Percentiles rank a stretch among this genome's conserved stretches.
Conservation (phyloP, 1,139 yeast genomes). For the Taiozyma sp. region DNA sequence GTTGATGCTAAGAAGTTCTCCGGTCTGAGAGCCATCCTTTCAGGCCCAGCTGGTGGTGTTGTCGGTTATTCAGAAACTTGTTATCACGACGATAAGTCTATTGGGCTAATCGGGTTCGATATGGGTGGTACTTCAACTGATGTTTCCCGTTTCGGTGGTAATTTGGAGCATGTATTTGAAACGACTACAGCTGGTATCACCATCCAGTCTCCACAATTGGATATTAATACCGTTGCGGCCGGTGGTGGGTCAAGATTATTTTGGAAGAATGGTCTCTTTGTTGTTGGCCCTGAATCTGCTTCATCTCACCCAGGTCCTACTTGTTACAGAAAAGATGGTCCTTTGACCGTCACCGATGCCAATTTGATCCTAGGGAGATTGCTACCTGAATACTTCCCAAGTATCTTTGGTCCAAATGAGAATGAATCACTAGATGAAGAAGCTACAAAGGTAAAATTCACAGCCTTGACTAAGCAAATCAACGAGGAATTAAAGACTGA, state of each 20-base stretch:
- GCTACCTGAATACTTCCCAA: slow-evolving; percentile 50
- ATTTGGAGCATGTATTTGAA: slow-evolving; percentile 49
- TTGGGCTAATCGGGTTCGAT: slow-evolving; percentile 51
- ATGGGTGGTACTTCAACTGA: slow-evolving; percentile 64
- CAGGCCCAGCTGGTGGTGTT: slow-evolving; percentile 64
- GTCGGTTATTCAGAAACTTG: slow-evolving; percentile 52
- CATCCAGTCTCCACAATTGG: slow-evolving; percentile 52
- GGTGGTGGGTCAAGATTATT: slow-evolving; percentile 53
- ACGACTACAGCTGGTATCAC: slow-evolving; percentile 52
- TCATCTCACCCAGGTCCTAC: slow-evolving; percentile 62
- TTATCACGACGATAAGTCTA: slow-evolving; percentile 34
- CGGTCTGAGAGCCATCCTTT: slow-evolving; percentile 47
- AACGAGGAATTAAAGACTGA: slow-evolving; percentile 31
- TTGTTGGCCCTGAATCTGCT: slow-evolving; percentile 57
- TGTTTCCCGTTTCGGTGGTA: slow-evolving; percentile 44
- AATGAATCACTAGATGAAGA: slow-evolving; percentile 43
- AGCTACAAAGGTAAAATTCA: slow-evolving; percentile 33
- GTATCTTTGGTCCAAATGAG: slow-evolving; percentile 54
- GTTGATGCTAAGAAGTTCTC: slow-evolving; percentile 44
- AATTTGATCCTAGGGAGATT: slow-evolving; percentile 48
- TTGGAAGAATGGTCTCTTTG: slow-evolving; percentile 49
- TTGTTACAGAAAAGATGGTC: slow-evolving; percentile 54
- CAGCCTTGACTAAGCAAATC: slow-evolving; percentile 35
- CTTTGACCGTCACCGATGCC: slow-evolving; percentile 55
- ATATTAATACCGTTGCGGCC: slow-evolving; percentile 55